Evolutionary conservation across 2,329 filamentous ascomycete species (phyloP), one percentile per base, ranked within the genome.

Genomic region (Aspergillus ochraceus): DNA sequence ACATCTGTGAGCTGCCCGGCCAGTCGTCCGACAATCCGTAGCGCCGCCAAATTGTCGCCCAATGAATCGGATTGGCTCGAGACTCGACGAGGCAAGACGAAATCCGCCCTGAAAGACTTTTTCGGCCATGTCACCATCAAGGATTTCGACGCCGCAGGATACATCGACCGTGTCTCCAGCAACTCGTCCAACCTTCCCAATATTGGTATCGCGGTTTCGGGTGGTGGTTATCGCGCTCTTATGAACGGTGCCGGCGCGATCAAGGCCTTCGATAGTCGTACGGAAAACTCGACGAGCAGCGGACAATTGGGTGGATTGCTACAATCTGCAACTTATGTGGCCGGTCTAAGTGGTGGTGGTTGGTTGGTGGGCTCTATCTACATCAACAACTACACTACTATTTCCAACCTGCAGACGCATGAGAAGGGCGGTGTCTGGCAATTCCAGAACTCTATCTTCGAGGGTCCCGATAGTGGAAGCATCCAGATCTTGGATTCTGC

Each of bases 281-380:
- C 90, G 0, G 73, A 80, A 0, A 86, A 86, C 61, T 80, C 87
- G 1, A 89, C 86, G 0, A 77, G 71, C 2, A 71, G 77, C 6
- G 90, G 90, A 3, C 90, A 92, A 57, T 80, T 97, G 36, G 91
- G 92, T 60, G 92, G 92, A 12, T 77, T 97, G 66, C 80, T 97
- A 62, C 92, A 97, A 79, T 84, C 90, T 6, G 78, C 91, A 0
- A 96, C 92, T 0, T 97, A 97, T 73, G 74, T 96, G 11, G 82
- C 91, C 4, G 92, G 91, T 29, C 81, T 97, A 9, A 95, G 90
- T 17, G 92, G 92, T 47, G 92, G 92, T 60, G 87, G 88, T 55
- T 97, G 92, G 92, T 80, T 96, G 29, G 85, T 96, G 11, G 90
- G 91, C 20, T 92, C 89, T 54, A 80, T 97, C n/a, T 93, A 86